phyloP scores from a whole-genome alignment of 2,329 filamentous ascomycete species.

The Clonostachys chloroleuca region DNA sequence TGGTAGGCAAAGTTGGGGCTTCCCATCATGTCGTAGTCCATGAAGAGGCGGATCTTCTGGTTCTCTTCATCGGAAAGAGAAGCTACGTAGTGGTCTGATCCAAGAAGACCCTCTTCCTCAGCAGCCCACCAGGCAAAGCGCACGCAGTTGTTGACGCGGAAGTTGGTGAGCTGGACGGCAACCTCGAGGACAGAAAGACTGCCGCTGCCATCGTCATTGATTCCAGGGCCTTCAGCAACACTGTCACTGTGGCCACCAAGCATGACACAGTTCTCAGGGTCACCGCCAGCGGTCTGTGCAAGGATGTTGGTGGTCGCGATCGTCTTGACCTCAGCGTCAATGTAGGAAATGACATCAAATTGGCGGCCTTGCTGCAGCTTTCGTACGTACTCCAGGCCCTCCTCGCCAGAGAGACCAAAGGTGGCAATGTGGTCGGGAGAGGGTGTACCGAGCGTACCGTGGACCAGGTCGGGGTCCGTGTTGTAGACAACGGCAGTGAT shows the following conservation, averaged over 20 bases:
- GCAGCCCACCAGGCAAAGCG: constrained; percentile 66
- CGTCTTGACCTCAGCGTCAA: constrained; percentile 50
- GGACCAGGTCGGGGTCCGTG: constrained; percentile 56
- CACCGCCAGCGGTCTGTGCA: constrained; percentile 55
- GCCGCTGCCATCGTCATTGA: constrained; percentile 76
- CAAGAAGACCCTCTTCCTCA: constrained; percentile 63
- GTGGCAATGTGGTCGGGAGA: constrained; percentile 45
- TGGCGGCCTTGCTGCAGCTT: constrained; percentile 45
- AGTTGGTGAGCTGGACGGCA: constrained; percentile 52
- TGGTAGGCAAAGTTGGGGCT: constrained; percentile 63
- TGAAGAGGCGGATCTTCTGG: constrained; percentile 57
- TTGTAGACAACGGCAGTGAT: constrained; percentile 72
- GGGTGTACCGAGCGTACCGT: constrained; percentile 65
- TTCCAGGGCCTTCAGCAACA: constrained; percentile 61
- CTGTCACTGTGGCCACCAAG: constrained; percentile 61
- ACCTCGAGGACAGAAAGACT: constrained; percentile 58
- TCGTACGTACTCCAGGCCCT: constrained; percentile 51
- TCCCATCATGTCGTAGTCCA: constrained; percentile 70
- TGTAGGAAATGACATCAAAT: constrained; percentile 53
- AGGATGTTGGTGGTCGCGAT: constrained; percentile 57
- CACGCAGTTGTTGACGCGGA: constrained; percentile 59
- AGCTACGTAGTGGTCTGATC: constrained; percentile 57
- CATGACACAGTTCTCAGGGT: constrained; percentile 61
- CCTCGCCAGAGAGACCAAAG: constrained; percentile 38
- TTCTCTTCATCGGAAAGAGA: constrained; percentile 54